A percentile compares a stretch with the other conserved stretches of the same genome.
Conservation (phyloP, 2,329 filamentous ascomycete species). For the Aureobasidium namibiae region DNA sequence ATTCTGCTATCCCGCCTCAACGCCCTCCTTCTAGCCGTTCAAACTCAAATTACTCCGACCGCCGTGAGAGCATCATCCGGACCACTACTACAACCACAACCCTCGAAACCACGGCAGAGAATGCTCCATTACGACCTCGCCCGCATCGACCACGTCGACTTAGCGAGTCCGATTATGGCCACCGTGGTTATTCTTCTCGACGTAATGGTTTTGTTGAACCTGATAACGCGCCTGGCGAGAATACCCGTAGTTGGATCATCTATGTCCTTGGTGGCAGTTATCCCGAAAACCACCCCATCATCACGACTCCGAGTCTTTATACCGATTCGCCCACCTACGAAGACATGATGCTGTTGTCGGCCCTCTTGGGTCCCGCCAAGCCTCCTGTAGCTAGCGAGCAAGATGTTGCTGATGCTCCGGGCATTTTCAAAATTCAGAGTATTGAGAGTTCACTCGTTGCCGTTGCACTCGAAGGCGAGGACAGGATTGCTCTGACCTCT, state of each 20-base stretch:
- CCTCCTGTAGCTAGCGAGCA: conserved; percentile 59
- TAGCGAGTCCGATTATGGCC: conserved; percentile 51
- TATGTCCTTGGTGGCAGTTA: conserved; percentile 64
- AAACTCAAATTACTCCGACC: conserved; percentile 15
- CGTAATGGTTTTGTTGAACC: conserved; percentile 56
- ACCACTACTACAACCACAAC: conserved; percentile 22
- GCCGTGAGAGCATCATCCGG: conserved; percentile 33
- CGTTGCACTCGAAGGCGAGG: conserved; percentile 22
- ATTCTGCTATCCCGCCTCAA: conserved; percentile 23
- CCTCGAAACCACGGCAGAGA: conserved; percentile 33
- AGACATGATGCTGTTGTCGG: conserved; percentile 62
- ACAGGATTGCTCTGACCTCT: conserved; percentile 24
- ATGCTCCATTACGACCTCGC: conserved; percentile 23
- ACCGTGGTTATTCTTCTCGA: conserved; percentile 32
- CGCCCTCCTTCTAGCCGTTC: conserved; percentile 12
- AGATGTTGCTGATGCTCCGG: conserved; percentile 55
- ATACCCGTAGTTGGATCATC: conserved; percentile 61
- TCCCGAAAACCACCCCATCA: conserved; percentile 61
- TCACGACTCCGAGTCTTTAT: conserved; percentile 61
- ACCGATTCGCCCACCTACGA: conserved; percentile 65
- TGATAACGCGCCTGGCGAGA: conserved; percentile 46
- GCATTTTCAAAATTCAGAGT: conserved; percentile 47
- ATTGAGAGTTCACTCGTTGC: conserved; percentile 21
- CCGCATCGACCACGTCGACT: conserved; percentile 45
- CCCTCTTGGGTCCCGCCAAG: conserved; percentile 58